These are phyloP conservation scores for Oehlia diaphana DNA, from an alignment of 192 early-diverging fungal genomes.

Conservation along the genomic window DNA sequence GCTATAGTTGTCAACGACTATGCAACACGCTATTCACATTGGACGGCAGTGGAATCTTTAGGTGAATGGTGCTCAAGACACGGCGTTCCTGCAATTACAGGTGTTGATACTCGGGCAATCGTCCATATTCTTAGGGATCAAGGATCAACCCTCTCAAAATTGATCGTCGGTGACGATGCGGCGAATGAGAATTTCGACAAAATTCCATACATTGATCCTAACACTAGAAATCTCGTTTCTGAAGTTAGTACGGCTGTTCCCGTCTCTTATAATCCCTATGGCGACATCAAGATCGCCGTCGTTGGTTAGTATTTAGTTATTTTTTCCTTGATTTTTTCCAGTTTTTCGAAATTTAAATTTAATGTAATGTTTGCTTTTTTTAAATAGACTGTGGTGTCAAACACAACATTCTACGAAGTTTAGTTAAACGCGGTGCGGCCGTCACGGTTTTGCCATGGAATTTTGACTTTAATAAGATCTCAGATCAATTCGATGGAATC, in stretches of 20 bases:
- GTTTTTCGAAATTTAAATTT: background rate
- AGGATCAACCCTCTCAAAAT: conserved; percentile 82
- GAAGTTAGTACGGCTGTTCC: conserved; percentile 75
- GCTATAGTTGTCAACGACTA: conserved; percentile 93
- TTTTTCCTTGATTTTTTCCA: too few species aligned
- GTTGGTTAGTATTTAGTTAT: conserved; percentile 30
- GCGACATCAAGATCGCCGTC: conserved; percentile 79
- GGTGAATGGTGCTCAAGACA: conserved; percentile 85
- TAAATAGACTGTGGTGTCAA: conserved; percentile 85
- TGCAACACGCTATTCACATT: conserved; percentile 88
- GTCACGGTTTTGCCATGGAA: conserved; percentile 91
- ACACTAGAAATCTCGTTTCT: conserved; percentile 72
- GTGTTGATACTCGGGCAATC: conserved; percentile 91
- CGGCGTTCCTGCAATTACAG: conserved; percentile 83
- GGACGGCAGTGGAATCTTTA: conserved; percentile 89
- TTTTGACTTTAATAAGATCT: conserved; percentile 63
- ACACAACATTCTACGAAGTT: conserved; percentile 88
- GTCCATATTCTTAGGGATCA: conserved; percentile 81
- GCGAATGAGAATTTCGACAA: conserved; percentile 40
- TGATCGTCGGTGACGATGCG: conserved; percentile 65
- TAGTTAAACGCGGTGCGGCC: conserved; percentile 74
- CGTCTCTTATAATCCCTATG: conserved; percentile 72
- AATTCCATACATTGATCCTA: conserved; percentile 68
- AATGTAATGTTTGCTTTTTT: background rate
- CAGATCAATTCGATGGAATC: conserved; percentile 78